Evolutionary conservation across 768 basidiomycete species (phyloP).

Genomic region (Mycena olivaceomarginata): DNA sequence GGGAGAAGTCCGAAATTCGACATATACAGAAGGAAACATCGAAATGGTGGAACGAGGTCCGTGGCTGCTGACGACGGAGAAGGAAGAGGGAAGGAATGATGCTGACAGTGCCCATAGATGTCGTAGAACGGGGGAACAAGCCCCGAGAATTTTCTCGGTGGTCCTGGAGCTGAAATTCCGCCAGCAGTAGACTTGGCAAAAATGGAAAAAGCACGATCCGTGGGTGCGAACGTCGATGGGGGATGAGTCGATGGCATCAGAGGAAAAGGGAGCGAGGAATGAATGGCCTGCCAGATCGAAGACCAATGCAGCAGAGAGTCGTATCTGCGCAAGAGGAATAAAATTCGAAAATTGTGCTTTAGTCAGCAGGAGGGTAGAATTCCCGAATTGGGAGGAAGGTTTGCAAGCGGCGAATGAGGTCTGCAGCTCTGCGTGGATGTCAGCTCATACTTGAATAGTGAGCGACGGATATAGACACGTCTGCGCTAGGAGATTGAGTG

Average conservation of each 20-base stretch:
- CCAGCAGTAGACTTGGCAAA: background rate
- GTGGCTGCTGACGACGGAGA: background rate
- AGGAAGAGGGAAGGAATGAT: background rate
- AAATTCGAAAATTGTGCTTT: too few species aligned
- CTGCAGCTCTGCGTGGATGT: too few species aligned
- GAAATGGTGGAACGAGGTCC: background rate
- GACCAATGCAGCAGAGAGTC: too few species aligned
- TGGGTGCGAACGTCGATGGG: background rate
- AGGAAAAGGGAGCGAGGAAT: background rate
- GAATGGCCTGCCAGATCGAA: background rate
- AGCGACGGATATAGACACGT: background rate
- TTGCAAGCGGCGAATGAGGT: background rate
- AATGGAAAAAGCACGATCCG: background rate
- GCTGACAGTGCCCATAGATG: background rate
- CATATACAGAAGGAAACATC: background rate
- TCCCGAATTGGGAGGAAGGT: slow-evolving; percentile 2
- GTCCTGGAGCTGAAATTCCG: background rate
- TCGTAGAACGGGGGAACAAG: background rate
- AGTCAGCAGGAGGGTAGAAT: background rate
- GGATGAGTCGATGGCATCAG: background rate
- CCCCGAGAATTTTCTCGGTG: slow-evolving; percentile 12
- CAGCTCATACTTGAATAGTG: too few species aligned
- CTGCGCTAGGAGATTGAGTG: background rate
- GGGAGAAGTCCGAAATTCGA: background rate
- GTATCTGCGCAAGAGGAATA: too few species aligned